phyloP scores from a whole-genome alignment of 2,329 filamentous ascomycete genomes.

The Pestalotiopsis sp. region DNA sequence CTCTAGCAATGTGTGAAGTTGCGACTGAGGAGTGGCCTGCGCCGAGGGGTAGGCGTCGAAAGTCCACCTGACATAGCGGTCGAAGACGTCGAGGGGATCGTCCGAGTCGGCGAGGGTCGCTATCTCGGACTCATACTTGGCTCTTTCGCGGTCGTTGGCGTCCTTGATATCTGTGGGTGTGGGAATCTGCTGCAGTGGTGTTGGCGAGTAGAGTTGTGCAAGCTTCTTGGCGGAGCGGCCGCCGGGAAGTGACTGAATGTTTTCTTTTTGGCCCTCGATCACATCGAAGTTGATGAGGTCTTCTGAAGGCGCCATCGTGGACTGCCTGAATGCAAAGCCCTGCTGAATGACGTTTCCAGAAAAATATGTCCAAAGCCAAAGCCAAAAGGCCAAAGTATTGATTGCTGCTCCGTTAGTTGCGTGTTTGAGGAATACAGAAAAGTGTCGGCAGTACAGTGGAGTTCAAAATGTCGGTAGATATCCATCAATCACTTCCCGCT shows the following conservation, averaged over 20 bases:
- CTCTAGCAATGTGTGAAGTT: slow-evolving; percentile 85
- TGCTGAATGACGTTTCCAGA: not conserved
- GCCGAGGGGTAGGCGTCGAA: slow-evolving; percentile 92
- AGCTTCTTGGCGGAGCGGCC: slow-evolving; percentile 88
- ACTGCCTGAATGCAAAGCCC: not conserved
- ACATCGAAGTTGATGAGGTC: slow-evolving; percentile 80
- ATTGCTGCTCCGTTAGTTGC: not conserved
- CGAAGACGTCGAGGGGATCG: slow-evolving; percentile 92
- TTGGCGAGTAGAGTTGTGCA: slow-evolving; percentile 76
- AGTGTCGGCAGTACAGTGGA: not conserved
- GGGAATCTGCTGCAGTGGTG: slow-evolving; percentile 60
- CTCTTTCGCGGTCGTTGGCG: slow-evolving; percentile 76
- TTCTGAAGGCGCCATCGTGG: slow-evolving; percentile 17
- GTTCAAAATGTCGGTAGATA: not conserved
- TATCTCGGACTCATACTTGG: slow-evolving; percentile 86
- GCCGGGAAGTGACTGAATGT: slow-evolving; percentile 90
- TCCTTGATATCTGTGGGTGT: slow-evolving; percentile 75
- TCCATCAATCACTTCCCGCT: not conserved
- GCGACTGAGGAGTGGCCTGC: slow-evolving; percentile 89
- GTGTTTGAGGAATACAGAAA: not conserved
- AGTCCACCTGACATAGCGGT: slow-evolving; percentile 97
- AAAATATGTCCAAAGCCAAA: not conserved
- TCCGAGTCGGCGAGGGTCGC: slow-evolving; percentile 81
- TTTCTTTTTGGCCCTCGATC: slow-evolving; percentile 97
- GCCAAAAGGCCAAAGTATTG: not conserved